phyloP scores from a whole-genome alignment of 2,329 filamentous ascomycete genomes.

The Exophiala bonariae region DNA sequence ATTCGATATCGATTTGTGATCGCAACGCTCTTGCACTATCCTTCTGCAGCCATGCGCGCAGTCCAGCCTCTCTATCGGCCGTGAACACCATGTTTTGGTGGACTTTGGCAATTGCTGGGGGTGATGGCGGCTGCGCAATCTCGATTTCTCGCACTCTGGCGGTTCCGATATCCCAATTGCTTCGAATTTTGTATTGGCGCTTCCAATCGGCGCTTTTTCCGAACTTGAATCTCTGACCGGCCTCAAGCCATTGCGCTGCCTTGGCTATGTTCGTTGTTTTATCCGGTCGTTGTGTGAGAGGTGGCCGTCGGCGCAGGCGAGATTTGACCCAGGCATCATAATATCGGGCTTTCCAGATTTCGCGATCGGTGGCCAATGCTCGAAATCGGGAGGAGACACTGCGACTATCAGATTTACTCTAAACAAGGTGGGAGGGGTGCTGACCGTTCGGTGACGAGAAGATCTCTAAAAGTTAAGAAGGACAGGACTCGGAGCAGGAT shows the following conservation, averaged over 20 bases:
- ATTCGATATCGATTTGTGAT: conserved; percentile 43
- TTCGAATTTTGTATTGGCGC: conserved; percentile 78
- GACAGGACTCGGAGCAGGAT: conserved; percentile 81
- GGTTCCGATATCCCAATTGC: conserved; percentile 86
- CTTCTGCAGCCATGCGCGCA: conserved; percentile 77
- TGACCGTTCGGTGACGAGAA: conserved; percentile 65
- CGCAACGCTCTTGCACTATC: conserved; percentile 57
- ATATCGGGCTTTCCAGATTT: conserved; percentile 89
- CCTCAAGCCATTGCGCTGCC: conserved; percentile 62
- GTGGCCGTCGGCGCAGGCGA: conserved; percentile 12
- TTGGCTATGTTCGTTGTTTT: conserved; percentile 50
- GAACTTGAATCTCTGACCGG: conserved; percentile 55
- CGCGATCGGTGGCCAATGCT: conserved; percentile 72
- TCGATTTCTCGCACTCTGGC: conserved; percentile 79
- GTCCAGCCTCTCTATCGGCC: conserved; percentile 66
- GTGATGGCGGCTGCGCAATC: conserved; percentile 55
- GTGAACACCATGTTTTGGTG: conserved; percentile 76
- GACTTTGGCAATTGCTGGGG: conserved; percentile 72
- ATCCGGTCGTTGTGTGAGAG: conserved; percentile 21
- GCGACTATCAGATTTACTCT: conserved; percentile 36
- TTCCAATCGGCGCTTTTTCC: conserved; percentile 72
- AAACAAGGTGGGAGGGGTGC: conserved; percentile 7
- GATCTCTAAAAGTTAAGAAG: conserved; percentile 67
- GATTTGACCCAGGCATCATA: conserved; percentile 63
- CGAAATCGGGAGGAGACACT: conserved; percentile 75